Conservation (phyloP, 2,329 filamentous ascomycete genomes). For the Fusarium sp. region DNA sequence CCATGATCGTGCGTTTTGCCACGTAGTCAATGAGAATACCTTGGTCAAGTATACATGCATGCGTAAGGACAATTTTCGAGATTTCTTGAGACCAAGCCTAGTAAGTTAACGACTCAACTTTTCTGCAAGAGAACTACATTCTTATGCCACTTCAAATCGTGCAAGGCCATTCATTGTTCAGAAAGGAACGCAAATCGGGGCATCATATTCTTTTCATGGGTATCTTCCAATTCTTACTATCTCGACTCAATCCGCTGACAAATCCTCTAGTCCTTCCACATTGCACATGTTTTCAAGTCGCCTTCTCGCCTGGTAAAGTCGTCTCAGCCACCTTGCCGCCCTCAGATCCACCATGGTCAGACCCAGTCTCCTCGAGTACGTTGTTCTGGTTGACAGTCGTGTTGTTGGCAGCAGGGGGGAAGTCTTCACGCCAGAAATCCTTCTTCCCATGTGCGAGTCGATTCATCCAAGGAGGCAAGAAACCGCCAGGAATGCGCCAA, state of each 20-base stretch:
- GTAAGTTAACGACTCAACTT: neutral
- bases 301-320: conserved; percentile 40
- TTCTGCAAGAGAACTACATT: neutral
- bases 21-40: no score
- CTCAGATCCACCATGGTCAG: conserved; percentile 46
- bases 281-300: conserved; percentile 15
- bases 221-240: conserved; percentile 23
- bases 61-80: neutral
- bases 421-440: conserved; percentile 74
- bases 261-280: neutral
- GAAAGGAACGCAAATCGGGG: conserved; percentile 2
- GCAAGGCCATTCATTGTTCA: neutral
- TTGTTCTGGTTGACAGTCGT: conserved; percentile 31
- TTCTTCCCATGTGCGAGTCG: conserved; percentile 75
- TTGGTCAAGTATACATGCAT: neutral
- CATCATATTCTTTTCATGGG: conserved; percentile 13
- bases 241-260: conserved; percentile 29
- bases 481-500: conserved; percentile 79
- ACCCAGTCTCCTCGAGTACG: conserved; percentile 38
- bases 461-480: conserved; percentile 80
- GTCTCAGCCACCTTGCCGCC: conserved; percentile 40
- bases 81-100: neutral
- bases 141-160: neutral
- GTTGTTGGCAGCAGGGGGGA: conserved; percentile 36
- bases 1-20: no score